These are phyloP conservation scores for Solanum ossicruentum DNA, from an alignment of 257 asterid species.

Conservation along the genomic window DNA sequence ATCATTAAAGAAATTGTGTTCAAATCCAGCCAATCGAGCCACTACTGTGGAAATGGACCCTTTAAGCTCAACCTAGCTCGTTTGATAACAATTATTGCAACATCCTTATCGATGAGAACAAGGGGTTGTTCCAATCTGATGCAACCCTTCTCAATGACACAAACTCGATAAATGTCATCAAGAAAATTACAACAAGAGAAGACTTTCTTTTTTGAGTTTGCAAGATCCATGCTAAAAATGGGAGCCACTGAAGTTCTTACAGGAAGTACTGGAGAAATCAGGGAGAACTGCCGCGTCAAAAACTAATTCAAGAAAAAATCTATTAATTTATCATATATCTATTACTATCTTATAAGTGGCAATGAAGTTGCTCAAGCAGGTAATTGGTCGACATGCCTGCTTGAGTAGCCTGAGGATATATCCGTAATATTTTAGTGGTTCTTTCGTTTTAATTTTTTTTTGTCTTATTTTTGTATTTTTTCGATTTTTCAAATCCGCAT, in stretches of 20 bases:
- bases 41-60: conserved; percentile 40
- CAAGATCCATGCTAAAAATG: conserved; percentile 38
- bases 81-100: conserved; percentile 29
- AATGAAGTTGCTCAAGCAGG: no score
- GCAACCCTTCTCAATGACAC: no score
- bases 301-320: background rate
- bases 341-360: no score
- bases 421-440: no score
- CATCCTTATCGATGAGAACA: conserved; percentile 6
- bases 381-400: no score
- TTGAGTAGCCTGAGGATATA: no score
- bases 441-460: no score
- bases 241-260: conserved; percentile 34
- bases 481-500: no score
- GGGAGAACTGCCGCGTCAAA: conserved; percentile 26
- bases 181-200: background rate
- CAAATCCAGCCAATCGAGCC: conserved; percentile 16
- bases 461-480: no score
- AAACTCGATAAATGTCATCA: conserved; percentile 3
- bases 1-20: conserved; percentile 6
- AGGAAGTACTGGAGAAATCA: conserved; percentile 29
- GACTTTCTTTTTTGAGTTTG: conserved; percentile 16
- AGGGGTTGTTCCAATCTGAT: no score
- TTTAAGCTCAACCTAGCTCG: conserved; percentile 9
- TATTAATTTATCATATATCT: no score